These are phyloP conservation scores for Lodderomyces elongisporus DNA, from an alignment of 1,139 yeast genomes.

Conservation along the genomic window DNA sequence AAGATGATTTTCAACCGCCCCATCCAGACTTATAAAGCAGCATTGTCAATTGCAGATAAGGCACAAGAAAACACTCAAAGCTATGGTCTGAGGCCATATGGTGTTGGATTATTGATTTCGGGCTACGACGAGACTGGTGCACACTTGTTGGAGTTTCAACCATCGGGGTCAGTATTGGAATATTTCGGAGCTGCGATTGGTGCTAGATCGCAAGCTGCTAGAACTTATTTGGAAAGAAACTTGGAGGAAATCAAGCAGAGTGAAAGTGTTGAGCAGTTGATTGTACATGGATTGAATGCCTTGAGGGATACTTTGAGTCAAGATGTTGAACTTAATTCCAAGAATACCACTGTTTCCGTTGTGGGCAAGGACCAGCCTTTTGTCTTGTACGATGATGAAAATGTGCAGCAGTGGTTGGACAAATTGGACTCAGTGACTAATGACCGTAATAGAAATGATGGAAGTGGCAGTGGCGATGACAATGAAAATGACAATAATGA, in stretches of 20 bases:
- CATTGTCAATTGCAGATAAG: conserved; percentile 83
- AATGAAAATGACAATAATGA: conserved; percentile 24
- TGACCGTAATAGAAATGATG: conserved; percentile 42
- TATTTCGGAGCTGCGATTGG: conserved; percentile 95
- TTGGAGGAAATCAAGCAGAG: conserved; percentile 59
- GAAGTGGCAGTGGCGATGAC: conserved; percentile 33
- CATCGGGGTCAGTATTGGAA: conserved; percentile 90
- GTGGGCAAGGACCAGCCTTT: conserved; percentile 80
- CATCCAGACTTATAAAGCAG: conserved; percentile 81
- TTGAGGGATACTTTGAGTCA: conserved; percentile 91
- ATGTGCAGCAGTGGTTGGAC: conserved; percentile 75
- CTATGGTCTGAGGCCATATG: conserved; percentile 95
- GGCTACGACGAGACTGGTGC: conserved; percentile 95
- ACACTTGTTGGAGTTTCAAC: conserved; percentile 91
- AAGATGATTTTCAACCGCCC: conserved; percentile 85
- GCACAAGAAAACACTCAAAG: conserved; percentile 96
- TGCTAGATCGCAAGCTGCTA: conserved; percentile 97
- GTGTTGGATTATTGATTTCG: conserved; percentile 88
- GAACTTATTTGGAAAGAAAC: conserved; percentile 89
- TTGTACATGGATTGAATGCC: conserved; percentile 85
- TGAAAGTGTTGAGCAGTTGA: conserved; percentile 65
- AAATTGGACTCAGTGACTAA: conserved; percentile 58
- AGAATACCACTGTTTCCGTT: conserved; percentile 85
- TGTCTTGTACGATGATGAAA: conserved; percentile 79
- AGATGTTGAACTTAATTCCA: conserved; percentile 81